Base-by-base conservation (phyloP, 345 rosid genomes). In the Bruguiera parviflora region DNA sequence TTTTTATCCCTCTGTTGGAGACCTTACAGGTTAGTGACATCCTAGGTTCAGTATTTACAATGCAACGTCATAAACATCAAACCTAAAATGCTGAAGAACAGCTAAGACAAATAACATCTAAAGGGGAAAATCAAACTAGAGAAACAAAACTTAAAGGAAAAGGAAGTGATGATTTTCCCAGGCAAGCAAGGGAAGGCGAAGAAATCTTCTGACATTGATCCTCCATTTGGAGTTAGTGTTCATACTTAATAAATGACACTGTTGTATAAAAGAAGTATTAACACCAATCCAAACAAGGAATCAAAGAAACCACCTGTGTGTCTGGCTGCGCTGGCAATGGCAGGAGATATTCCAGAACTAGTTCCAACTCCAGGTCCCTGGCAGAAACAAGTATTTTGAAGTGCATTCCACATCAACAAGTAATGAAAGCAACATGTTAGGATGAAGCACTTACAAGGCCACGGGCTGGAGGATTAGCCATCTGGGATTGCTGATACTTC, bases 401-500 rank as follows among this genome's bases (percentile, higher is more conserved):
- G 55, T 46, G n/a, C 25, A 61, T 29, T 61, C 63, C 13, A 60
- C 9, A 3, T 47, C 57, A 62, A 43, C 7, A 22, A 53, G 16
- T 47, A 67, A 55, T 51, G 67, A 52, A 70, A 53, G 11, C 28
- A 4, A 21, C 58, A n/a, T 5, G 27, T 21, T 29, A 67, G 71
- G 57, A 1, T 65, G 65, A 10, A 46, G 61, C 28, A 66, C 88
- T 81, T 80, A 92, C 97, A 64, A 68, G 60, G 52, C 83, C 80
- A 65, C 92, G 96, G 39, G 95, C 60, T 58, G 92, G 82, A 39
- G 98, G 96, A 65, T 85, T 79, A 51, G 91, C 76, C 71, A 88
- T 78, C 75, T 88, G 96, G 67, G 94, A 86, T 68, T 92, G 96
- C 81, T 92, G 96, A 84, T 86, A 90, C 79, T 90, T 90, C 85